phyloP scores from a whole-genome alignment of 805 yeast species.

The Candida hungchunana region DNA sequence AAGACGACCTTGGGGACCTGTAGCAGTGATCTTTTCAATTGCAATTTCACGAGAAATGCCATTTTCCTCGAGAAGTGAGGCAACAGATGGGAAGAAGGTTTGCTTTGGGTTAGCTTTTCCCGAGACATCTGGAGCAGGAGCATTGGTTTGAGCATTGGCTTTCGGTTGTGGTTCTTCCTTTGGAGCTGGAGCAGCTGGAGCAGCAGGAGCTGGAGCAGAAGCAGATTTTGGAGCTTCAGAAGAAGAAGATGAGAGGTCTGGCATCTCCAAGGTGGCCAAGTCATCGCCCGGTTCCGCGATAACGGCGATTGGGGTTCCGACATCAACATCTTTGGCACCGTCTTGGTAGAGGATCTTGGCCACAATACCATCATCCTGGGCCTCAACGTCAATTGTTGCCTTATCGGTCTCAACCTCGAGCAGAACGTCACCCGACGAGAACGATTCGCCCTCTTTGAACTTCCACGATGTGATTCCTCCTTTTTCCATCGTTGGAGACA shows the following conservation, averaged over 20 bases:
- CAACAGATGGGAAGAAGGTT: constrained; percentile 76
- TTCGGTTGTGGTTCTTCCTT: constrained; percentile 5
- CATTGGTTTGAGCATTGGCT: not conserved
- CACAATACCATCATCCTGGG: constrained; percentile 86
- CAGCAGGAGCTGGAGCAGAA: constrained; percentile 18
- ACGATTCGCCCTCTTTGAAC: constrained; percentile 68
- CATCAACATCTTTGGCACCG: constrained; percentile 78
- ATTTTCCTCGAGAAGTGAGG: constrained; percentile 54
- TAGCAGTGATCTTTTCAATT: constrained; percentile 62
- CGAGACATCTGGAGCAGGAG: constrained; percentile 14
- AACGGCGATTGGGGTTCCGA: constrained; percentile 87
- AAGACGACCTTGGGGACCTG: constrained; percentile 87
- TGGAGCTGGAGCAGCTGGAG: constrained; percentile 11
- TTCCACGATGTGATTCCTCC: constrained; percentile 94
- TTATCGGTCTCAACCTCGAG: constrained; percentile 85
- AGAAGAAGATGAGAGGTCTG: constrained; percentile 31
- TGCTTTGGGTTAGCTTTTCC: constrained; percentile 61
- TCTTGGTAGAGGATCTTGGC: constrained; percentile 66
- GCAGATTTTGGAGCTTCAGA: constrained; percentile 20
- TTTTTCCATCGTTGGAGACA: constrained; percentile 98
- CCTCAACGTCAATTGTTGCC: constrained; percentile 79
- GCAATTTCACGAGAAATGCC: constrained; percentile 70
- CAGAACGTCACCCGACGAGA: constrained; percentile 76
- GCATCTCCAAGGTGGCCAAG: constrained; percentile 55
- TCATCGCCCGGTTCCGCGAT: constrained; percentile 89